A percentile compares a stretch with the other conserved stretches of the same genome.
These are phyloP conservation scores for Lactarius psammicola DNA, from an alignment of 768 basidiomycete genomes.

Conservation along the genomic window DNA sequence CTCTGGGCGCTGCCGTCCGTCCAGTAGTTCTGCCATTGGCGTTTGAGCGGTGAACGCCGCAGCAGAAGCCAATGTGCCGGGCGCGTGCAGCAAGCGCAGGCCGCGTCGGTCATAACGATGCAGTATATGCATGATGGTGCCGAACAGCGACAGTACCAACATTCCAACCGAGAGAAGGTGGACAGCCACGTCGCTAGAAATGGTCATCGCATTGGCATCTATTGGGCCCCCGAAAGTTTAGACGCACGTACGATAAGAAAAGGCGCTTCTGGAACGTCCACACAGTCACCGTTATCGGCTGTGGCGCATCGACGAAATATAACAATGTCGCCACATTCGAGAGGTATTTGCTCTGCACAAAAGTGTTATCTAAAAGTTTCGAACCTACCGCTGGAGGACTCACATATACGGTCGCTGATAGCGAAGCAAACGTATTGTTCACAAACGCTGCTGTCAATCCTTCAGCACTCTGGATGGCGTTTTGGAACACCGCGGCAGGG, in stretches of 20 bases:
- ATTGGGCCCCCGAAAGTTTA: neutral
- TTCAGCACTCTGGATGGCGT: slow-evolving; percentile 40
- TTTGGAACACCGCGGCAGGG: slow-evolving; percentile 52
- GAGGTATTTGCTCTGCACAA: slow-evolving; percentile 45
- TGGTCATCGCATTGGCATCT: neutral
- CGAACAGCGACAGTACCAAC: slow-evolving; percentile 46
- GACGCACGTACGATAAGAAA: slow-evolving; percentile 45
- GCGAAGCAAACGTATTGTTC: slow-evolving; percentile 38
- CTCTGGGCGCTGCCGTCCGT: slow-evolving; percentile 39
- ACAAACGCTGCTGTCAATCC: slow-evolving; percentile 43
- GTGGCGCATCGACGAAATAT: slow-evolving; percentile 45
- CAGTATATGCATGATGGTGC: slow-evolving; percentile 45
- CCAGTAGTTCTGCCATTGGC: slow-evolving; percentile 46
- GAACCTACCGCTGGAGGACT: slow-evolving; percentile 29
- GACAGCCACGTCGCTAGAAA: slow-evolving; percentile 41
- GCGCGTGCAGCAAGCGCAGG: slow-evolving; percentile 47
- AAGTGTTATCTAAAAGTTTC: neutral
- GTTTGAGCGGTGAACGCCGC: slow-evolving; percentile 54
- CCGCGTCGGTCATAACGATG: slow-evolving; percentile 46
- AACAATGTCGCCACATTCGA: slow-evolving; percentile 50
- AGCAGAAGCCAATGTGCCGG: slow-evolving; percentile 55
- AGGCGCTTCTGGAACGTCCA: slow-evolving; percentile 47
- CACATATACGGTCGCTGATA: slow-evolving; percentile 50
- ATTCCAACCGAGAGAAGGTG: slow-evolving; percentile 45
- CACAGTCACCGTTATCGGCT: slow-evolving; percentile 42